phyloP scores from a whole-genome alignment of 257 asterid genomes.

The Solanum raphanifolium region DNA sequence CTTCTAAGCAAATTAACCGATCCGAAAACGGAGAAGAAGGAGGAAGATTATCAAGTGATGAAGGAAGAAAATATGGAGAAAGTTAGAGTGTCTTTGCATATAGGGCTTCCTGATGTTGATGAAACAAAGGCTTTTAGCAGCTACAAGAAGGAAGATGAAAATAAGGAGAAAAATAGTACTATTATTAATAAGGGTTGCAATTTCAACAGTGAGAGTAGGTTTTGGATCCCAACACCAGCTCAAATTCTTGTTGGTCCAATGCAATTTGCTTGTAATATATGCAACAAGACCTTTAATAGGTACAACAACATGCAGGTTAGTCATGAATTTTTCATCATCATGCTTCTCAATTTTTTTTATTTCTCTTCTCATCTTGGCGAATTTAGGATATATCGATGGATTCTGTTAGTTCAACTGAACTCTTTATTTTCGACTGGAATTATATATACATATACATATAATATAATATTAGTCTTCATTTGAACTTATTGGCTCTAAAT shows the following conservation, averaged over 20 bases:
- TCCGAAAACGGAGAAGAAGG: conserved; percentile 15
- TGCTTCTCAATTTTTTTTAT: neutral
- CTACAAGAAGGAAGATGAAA: conserved; percentile 14
- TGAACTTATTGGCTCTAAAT: neutral
- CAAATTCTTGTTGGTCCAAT: conserved; percentile 93
- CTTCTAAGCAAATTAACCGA: conserved; percentile 57
- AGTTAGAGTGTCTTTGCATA: conserved; percentile 51
- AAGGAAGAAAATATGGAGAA: conserved; percentile 26
- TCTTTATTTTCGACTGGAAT: neutral
- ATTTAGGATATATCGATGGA: neutral
- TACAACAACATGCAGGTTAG: conserved; percentile 98
- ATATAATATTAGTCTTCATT: neutral
- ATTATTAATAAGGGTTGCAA: conserved; percentile 5
- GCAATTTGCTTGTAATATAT: conserved; percentile 81
- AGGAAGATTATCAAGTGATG: conserved; percentile 13
- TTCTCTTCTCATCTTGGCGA: neutral
- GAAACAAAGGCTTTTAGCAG: neutral
- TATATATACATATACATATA: neutral
- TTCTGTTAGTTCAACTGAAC: neutral
- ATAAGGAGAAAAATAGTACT: conserved; percentile 4
- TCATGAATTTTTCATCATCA: neutral
- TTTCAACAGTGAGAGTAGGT: conserved; percentile 35
- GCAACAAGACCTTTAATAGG: conserved; percentile 85
- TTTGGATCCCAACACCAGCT: conserved; percentile 88
- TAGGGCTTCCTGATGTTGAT: conserved; percentile 56